Evolutionary conservation across 176 grass and related monocot species (phyloP), one percentile per base, ranked within the genome.

Genomic region (Echinochloa phyllopogon): DNA sequence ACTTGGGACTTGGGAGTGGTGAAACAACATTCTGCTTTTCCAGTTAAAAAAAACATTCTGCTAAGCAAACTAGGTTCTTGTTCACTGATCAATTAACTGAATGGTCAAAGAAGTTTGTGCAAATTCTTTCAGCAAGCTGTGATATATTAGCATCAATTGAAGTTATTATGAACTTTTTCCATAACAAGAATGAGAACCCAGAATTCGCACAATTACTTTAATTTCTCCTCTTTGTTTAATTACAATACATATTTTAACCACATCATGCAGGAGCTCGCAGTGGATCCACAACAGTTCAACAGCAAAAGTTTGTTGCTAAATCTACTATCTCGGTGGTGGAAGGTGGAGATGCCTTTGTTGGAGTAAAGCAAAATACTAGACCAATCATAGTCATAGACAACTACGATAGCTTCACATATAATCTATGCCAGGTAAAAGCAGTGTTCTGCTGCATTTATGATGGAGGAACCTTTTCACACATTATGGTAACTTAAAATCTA

Each of bases 391-490:
- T 97, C 23, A 88, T 97, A 33, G 94, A 93, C 79, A 96, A 96
- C 78, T 96, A 96, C 14, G 94, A 93, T 80, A 93, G 91, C 82
- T 93, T 93, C 87, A 94, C 94, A 37, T 94, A 97, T 63, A 97
- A 97, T 83, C 72, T 97, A 72, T 97, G 94, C 78, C 94, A 96
- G 94, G 94, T 93, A 93, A 68, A 83, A 44, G 9, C 8, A 72
- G 38, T 78, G 65, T 16, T 68, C 59, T 63, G 18, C 18, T 25
- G 50, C 51, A 79, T 63, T 62, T 71, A 42, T 48, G 37, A 55
- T 60, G 40, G 8, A 78, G 7, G 12, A 24, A 24, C 39, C 20
- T 61, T 17, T 62, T 11, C 8, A 0, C 21, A 78, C 53, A 87
- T 70, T 87, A 91, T 80, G 86, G 82, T 83, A 89, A 76, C 77